Conservation (phyloP, 2,329 filamentous ascomycete species). For the Penicillium frequentans region DNA sequence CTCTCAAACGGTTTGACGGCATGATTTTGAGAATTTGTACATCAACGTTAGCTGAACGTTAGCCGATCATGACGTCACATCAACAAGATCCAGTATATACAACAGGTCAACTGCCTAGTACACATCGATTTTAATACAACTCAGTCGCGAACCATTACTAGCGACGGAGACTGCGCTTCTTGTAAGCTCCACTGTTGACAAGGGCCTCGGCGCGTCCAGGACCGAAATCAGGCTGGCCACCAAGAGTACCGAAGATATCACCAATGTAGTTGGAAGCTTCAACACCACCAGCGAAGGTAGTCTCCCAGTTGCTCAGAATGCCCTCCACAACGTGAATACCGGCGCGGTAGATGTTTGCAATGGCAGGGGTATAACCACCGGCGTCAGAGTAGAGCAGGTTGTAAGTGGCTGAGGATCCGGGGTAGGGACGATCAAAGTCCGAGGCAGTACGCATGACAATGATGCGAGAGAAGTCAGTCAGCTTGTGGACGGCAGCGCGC, state of each 20-base stretch:
- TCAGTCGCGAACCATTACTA: background rate
- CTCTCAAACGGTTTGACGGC: no score
- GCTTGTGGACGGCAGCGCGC: slow-evolving; percentile 55
- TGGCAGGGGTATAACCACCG: slow-evolving; percentile 63
- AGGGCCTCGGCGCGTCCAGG: slow-evolving; percentile 22
- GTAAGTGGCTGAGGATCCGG: slow-evolving; percentile 55
- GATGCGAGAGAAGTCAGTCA: slow-evolving; percentile 66
- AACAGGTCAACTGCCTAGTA: background rate
- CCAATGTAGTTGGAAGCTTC: slow-evolving; percentile 65
- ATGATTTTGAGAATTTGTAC: background rate
- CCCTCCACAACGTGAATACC: slow-evolving; percentile 66
- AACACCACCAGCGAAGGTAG: slow-evolving; percentile 59
- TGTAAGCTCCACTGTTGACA: slow-evolving; percentile 21
- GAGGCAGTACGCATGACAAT: slow-evolving; percentile 69
- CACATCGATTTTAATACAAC: background rate
- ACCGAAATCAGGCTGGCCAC: slow-evolving; percentile 66
- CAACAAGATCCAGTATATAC: background rate
- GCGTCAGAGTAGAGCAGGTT: slow-evolving; percentile 63
- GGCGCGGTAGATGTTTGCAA: slow-evolving; percentile 66
- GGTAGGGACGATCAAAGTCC: slow-evolving; percentile 70
- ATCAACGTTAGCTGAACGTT: background rate
- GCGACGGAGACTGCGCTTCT: slow-evolving; percentile 18
- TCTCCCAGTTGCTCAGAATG: slow-evolving; percentile 62
- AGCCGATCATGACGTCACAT: background rate
- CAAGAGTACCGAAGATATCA: slow-evolving; percentile 69